These are phyloP conservation scores for Linnemannia zychae DNA, from an alignment of 192 early-diverging fungal genomes.

Conservation along the genomic window DNA sequence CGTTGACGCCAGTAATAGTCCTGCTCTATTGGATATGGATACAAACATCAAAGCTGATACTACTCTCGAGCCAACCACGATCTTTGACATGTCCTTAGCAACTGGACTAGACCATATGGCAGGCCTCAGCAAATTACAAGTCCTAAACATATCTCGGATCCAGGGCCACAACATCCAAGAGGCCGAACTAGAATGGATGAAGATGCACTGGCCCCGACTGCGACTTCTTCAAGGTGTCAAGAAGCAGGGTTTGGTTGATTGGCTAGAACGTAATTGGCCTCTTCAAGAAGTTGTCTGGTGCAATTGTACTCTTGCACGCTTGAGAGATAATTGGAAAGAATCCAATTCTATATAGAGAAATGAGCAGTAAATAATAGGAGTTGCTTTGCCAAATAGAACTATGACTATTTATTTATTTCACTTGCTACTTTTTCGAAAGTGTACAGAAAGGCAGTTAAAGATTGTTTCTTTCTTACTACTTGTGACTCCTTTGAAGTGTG, in stretches of 20 bases:
- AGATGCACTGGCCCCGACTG: neutral
- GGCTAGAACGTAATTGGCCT: neutral
- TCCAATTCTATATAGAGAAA: neutral
- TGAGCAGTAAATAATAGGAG: neutral
- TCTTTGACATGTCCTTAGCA: slow-evolving; percentile 15
- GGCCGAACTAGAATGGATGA: slow-evolving; percentile 25
- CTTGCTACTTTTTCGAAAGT: too few relatives aligned
- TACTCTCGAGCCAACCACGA: neutral
- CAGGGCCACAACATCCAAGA: slow-evolving; percentile 24
- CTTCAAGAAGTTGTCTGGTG: neutral
- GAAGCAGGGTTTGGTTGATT: neutral
- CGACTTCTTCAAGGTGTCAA: neutral
- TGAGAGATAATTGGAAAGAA: neutral
- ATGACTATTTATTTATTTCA: too few relatives aligned
- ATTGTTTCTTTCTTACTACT: too few relatives aligned
- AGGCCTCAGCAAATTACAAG: neutral
- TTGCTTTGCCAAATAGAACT: too few relatives aligned
- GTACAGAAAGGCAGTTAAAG: too few relatives aligned
- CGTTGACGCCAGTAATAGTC: too few relatives aligned
- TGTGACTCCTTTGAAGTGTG: neutral
- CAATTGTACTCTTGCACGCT: neutral
- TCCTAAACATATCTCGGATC: slow-evolving; percentile 9
- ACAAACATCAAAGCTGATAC: too few relatives aligned
- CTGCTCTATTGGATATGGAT: too few relatives aligned
- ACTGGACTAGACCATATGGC: slow-evolving; percentile 8